Evolutionary conservation across 768 basidiomycete genomes (phyloP), one percentile per base, ranked within the genome.

Genomic region (Termitomyces sp.): DNA sequence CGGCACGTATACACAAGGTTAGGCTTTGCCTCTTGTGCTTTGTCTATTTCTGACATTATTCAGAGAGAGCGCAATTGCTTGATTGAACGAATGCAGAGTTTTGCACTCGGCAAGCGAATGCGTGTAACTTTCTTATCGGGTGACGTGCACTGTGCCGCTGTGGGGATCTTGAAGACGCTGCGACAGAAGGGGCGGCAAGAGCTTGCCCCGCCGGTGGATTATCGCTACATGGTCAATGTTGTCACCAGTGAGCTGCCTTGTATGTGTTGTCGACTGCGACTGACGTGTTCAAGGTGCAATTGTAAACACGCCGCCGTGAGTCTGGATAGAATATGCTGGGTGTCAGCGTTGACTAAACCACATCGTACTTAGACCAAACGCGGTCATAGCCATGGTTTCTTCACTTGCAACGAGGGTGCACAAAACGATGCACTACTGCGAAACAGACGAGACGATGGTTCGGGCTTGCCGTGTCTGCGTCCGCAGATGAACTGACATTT

Each of bases 61-160:
- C 58, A 97, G 88, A 80, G 80, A 73, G 97, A 98, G 72, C 87
- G 96, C 54, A 98, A 98, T 69, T 87, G 84, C 86, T 76, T 98
- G 26, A 81, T 98, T 45, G 78, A 85, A 61, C 81, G 88, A 66
- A 77, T 92, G 61, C 96, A 98, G 69, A 74, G 78, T 22, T 77
- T 92, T 60, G 88, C 94, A 0, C 70, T 73, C 45, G 69, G 72
- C 49, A 85, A 82, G 69, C 77, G 80, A 28, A 70, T 88, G 31
- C 83, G 97, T 28, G 78, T 99, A n/a, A 81, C 87, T 0, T 94
- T 95, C 71, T 66, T 98, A 18, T 88, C 88, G 0, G 97, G 97
- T 4, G 95, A 99, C 69, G 96, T 98, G 15, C 96, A 98, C 67
- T 90, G 90, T 63, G 90, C 90, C 0, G 90, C 92, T 1, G 90